A percentile compares a stretch with the other conserved stretches of the same genome.
phyloP scores from a whole-genome alignment of 768 basidiomycete species.

The Phlebiopsis gigantea region DNA sequence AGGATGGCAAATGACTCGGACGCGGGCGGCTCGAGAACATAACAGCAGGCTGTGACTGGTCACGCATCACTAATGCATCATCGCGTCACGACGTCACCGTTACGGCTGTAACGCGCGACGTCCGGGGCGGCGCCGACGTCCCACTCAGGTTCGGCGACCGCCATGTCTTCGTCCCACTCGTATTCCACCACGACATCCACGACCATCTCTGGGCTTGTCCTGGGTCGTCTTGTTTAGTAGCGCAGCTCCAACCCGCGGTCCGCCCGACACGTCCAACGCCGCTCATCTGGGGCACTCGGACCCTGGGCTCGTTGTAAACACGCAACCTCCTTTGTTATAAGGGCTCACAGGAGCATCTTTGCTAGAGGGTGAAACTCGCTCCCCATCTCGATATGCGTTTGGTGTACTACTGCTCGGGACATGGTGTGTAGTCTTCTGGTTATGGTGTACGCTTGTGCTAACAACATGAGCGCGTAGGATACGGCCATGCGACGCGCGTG shows the following conservation, averaged over 20 bases:
- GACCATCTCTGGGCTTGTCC: background rate
- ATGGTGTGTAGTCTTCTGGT: slow-evolving; percentile 39
- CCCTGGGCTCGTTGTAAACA: background rate
- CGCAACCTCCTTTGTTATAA: background rate
- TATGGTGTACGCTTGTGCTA: background rate
- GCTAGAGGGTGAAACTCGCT: background rate
- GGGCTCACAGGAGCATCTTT: background rate
- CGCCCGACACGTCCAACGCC: background rate
- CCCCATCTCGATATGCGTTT: slow-evolving; percentile 25
- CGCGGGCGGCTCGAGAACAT: too few relatives aligned
- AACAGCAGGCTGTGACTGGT: too few relatives aligned
- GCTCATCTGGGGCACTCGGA: background rate
- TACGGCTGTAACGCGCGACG: background rate
- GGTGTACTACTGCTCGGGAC: slow-evolving; percentile 74
- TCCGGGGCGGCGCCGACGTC: background rate
- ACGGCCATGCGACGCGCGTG: slow-evolving; percentile 80
- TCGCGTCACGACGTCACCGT: background rate
- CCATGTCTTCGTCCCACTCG: background rate
- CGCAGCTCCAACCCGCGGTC: background rate
- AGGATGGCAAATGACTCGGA: too few relatives aligned
- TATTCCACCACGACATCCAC: background rate
- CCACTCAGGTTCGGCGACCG: background rate
- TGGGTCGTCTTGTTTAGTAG: background rate
- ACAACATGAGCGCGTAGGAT: slow-evolving; percentile 39
- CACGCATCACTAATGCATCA: background rate